Base-by-base conservation (phyloP, 441 rosid genomes). In the Sinapis alba region DNA sequence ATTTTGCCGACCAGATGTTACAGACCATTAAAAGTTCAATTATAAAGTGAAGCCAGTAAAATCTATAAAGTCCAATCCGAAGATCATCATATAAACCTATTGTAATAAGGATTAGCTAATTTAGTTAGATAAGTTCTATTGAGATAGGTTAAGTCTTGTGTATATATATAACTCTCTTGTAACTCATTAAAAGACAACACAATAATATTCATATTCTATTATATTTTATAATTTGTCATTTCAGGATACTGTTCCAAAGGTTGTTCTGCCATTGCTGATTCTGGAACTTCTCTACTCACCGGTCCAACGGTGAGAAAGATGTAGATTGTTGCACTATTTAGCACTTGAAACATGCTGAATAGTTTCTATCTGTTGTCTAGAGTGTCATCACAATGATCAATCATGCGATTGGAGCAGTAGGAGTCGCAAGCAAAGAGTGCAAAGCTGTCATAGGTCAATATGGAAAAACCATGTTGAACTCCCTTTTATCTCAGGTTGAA, bases 231-330 rank as follows among this genome's bases (percentile, higher is more conserved):
- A n/a, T n/a, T n/a, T n/a, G n/a, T n/a, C n/a, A n/a, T n/a, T 81
- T 36, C 85, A 88, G 93, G 87, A 65, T 83, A 80, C 61, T 88
- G 93, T 76, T 45, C 83, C 19, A 30, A 71, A 27, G 89, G 89
- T 53, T 88, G 93, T 88, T 88, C 86, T 36, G 93, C 93, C 41
- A 86, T 88, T 77, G 89, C 90, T 73, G 93, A 88, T 82, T 86
- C 89, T 4, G 93, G 93, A 80, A 88, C 93, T 76, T 88, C 93
- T 61, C 79, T 88, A 73, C 71, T 88, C 76, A 88, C 88, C 7
- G 90, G 93, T 65, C 93, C 93, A 75, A 83, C 87, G 19, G 93
- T 86, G 73, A 70, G 18, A 59, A 19, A 61, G 38, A 50, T 19
- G 50, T 50, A 24, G 59, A 60, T 47, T 36, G 9, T 38, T 12